Conservation (phyloP, 805 yeast species). For the Jamesozyma piceae region DNA sequence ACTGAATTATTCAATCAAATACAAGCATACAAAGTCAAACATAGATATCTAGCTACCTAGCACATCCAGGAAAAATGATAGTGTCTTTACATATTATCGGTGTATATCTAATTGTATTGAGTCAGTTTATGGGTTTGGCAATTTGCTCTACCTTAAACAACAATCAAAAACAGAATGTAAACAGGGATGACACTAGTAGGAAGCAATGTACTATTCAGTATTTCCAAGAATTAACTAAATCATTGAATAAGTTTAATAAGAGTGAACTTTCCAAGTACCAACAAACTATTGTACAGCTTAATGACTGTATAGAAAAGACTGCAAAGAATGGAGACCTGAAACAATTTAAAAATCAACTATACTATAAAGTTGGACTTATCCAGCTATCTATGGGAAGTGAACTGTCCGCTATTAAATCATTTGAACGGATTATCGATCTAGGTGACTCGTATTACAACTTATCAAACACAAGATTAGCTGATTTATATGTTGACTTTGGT, state of each 20-base stretch:
- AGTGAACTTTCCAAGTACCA: slow-evolving; percentile 2
- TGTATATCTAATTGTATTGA: not conserved
- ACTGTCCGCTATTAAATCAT: slow-evolving; percentile 42
- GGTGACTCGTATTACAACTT: slow-evolving; percentile 29
- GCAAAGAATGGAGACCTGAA: not conserved
- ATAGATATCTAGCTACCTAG: too few species aligned
- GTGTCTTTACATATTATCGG: not conserved
- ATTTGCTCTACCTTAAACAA: not conserved
- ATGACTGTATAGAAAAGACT: not conserved
- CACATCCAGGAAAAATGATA: not conserved
- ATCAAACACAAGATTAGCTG: slow-evolving; percentile 42
- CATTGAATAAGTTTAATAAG: slow-evolving; percentile 1
- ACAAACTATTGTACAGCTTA: not conserved
- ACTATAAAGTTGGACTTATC: slow-evolving; percentile 53
- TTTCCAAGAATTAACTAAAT: slow-evolving; percentile 1
- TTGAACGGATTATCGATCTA: slow-evolving; percentile 34
- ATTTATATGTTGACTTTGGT: slow-evolving; percentile 46
- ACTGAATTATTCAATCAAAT: too few species aligned
- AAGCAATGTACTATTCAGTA: not conserved
- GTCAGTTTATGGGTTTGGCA: not conserved
- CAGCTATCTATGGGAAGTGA: slow-evolving; percentile 51
- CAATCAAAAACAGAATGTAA: not conserved
- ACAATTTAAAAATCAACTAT: slow-evolving; percentile 27
- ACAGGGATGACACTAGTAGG: not conserved
- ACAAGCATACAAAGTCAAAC: too few species aligned